Percentiles rank a stretch among this genome's conserved stretches.
Evolutionary conservation across 2,329 filamentous ascomycete species (phyloP).

Genomic region (Fusarium floridanum): DNA sequence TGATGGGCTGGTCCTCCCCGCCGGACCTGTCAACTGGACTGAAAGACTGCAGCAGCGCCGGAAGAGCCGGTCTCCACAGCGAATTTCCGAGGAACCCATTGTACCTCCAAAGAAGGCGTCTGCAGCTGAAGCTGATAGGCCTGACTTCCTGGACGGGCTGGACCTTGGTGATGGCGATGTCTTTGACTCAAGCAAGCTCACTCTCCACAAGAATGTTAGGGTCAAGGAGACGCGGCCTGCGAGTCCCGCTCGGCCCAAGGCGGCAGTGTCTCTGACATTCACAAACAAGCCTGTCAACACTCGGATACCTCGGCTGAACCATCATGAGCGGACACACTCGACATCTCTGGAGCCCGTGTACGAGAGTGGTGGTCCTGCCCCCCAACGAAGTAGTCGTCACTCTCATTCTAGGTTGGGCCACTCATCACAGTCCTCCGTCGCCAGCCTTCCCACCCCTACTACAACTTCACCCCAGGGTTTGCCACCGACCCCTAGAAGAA

Average conservation of each 20-base stretch:
- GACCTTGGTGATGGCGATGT: constrained; percentile 88
- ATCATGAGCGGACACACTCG: constrained; percentile 78
- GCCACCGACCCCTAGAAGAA: constrained; percentile 71
- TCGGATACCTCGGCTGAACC: constrained; percentile 82
- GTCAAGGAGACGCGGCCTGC: constrained; percentile 78
- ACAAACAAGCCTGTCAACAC: constrained; percentile 80
- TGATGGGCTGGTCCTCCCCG: constrained; percentile 87
- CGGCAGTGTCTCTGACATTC: constrained; percentile 90
- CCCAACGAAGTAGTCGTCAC: constrained; percentile 66
- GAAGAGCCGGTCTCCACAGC: constrained; percentile 68
- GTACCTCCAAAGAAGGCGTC: constrained; percentile 49
- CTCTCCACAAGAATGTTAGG: constrained; percentile 91
- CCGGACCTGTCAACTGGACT: constrained; percentile 85
- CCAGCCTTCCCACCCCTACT: constrained; percentile 72
- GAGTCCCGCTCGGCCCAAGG: constrained; percentile 78
- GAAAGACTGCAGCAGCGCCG: constrained; percentile 82
- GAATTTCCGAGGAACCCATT: constrained; percentile 56
- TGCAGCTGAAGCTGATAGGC: constrained; percentile 63
- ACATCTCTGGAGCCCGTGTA: constrained; percentile 89
- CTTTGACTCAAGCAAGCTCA: constrained; percentile 84
- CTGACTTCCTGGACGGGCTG: constrained; percentile 88
- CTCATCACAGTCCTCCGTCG: constrained; percentile 74
- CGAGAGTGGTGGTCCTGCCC: constrained; percentile 83
- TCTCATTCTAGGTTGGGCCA: constrained; percentile 78
- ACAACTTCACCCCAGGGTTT: constrained; percentile 67